A percentile compares a stretch with the other conserved stretches of the same genome.
These are phyloP conservation scores for Ogataea pignaliae DNA, from an alignment of 805 yeast genomes.

Conservation along the genomic window DNA sequence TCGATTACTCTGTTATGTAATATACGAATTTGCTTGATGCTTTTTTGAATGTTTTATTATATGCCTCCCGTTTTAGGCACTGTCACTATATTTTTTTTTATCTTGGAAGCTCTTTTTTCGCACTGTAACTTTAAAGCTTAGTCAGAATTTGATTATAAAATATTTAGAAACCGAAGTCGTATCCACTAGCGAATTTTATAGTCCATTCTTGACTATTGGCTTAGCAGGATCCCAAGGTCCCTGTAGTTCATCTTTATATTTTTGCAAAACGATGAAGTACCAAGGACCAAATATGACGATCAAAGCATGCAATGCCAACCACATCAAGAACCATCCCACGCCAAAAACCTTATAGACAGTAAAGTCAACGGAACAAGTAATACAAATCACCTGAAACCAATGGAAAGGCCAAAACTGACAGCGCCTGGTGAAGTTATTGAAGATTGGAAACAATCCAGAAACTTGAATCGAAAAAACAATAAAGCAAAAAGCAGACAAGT, in stretches of 20 bases:
- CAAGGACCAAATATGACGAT: constrained; percentile 60
- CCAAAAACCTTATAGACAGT: constrained; percentile 38
- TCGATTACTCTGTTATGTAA: too few species aligned
- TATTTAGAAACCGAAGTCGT: too few species aligned
- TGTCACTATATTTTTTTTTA: too few species aligned
- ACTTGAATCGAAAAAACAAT: constrained; percentile 67
- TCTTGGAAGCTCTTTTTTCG: too few species aligned
- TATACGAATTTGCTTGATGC: too few species aligned
- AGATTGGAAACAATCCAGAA: constrained; percentile 68
- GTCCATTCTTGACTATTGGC: constrained; percentile 48
- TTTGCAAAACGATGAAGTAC: constrained; percentile 66
- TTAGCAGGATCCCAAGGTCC: constrained; percentile 94
- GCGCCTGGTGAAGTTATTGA: constrained; percentile 55
- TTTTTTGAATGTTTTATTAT: neutral
- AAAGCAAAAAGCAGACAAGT: constrained; percentile 78
- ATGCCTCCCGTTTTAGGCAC: too few species aligned
- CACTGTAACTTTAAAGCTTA: too few species aligned
- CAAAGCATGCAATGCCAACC: constrained; percentile 45
- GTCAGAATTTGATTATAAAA: too few species aligned
- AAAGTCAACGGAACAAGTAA: constrained; percentile 29
- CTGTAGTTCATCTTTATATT: constrained; percentile 78
- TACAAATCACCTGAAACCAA: constrained; percentile 28
- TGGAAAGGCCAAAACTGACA: constrained; percentile 29
- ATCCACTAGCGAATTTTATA: neutral
- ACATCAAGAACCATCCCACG: constrained; percentile 36